A percentile compares a stretch with the other conserved stretches of the same genome.
phyloP scores from a whole-genome alignment of 1,139 yeast species.

The Kodamaea alishanica region DNA sequence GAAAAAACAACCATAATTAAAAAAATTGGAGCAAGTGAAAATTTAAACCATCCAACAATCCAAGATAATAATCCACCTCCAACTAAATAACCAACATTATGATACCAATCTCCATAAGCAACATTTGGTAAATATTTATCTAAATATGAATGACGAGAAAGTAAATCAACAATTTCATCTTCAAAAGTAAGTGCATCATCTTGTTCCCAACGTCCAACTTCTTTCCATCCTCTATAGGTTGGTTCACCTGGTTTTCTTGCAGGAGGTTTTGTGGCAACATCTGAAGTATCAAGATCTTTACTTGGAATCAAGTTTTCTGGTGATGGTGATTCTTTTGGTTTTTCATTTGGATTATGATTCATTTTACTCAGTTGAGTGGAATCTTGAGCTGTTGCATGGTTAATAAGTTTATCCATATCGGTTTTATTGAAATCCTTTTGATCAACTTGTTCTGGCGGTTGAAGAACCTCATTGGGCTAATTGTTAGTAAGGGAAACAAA shows the following conservation, averaged over 20 bases:
- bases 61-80: conserved; percentile 70
- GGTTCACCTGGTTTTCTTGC: conserved; percentile 59
- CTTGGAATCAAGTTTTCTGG: conserved; percentile 11
- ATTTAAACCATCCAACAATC: conserved; percentile 71
- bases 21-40: conserved; percentile 78
- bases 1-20: conserved; percentile 59
- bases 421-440: conserved; percentile 7
- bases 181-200: conserved; percentile 60
- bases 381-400: neutral
- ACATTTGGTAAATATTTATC: conserved; percentile 68
- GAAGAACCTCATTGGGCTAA: conserved; percentile 16
- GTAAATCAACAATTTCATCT: conserved; percentile 67
- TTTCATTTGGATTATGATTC: neutral
- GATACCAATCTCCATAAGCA: conserved; percentile 94
- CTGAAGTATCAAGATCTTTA: conserved; percentile 27
- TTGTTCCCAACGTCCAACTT: conserved; percentile 82
- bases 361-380: neutral
- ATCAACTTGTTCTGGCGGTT: conserved; percentile 15
- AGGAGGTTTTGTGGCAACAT: conserved; percentile 37
- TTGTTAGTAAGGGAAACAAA: conserved; percentile 7
- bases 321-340: neutral
- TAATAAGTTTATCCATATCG: conserved; percentile 8
- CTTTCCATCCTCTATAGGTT: conserved; percentile 87
- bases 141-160: conserved; percentile 63
- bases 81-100: conserved; percentile 67